Percentiles rank a stretch among this genome's conserved stretches.
phyloP scores from a whole-genome alignment of 176 grass and related monocot genomes.

The Triticum dicoccoides region DNA sequence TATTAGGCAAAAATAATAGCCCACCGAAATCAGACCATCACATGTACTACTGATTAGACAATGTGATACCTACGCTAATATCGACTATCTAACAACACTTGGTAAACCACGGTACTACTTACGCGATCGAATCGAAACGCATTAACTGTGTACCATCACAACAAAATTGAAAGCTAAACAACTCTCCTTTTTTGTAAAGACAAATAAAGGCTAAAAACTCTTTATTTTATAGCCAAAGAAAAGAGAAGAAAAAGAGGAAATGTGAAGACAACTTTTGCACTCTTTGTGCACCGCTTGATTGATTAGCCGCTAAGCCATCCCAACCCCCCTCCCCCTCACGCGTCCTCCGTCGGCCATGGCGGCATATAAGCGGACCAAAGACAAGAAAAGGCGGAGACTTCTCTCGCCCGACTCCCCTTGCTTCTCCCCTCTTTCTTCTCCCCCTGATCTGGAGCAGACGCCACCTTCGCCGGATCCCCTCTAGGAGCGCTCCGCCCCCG shows the following conservation, averaged over 20 bases:
- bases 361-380: background rate
- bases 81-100: too few species aligned
- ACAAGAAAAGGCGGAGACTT: constrained; percentile 19
- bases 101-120: too few species aligned
- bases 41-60: too few species aligned
- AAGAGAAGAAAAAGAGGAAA: background rate
- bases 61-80: too few species aligned
- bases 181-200: background rate
- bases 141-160: background rate
- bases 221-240: background rate
- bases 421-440: background rate
- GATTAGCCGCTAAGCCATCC: constrained; percentile 16
- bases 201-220: background rate
- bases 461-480: background rate
- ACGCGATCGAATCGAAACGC: accelerated
- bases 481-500: background rate
- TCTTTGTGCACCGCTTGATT: background rate
- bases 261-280: background rate
- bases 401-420: background rate
- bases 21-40: too few species aligned
- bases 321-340: background rate
- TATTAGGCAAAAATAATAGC: too few species aligned
- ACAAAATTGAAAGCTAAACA: background rate
- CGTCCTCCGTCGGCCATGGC: background rate
- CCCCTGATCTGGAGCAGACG: background rate